These are phyloP conservation scores for Phialophora expanda DNA, from an alignment of 2,329 filamentous ascomycete species.

Conservation along the genomic window DNA sequence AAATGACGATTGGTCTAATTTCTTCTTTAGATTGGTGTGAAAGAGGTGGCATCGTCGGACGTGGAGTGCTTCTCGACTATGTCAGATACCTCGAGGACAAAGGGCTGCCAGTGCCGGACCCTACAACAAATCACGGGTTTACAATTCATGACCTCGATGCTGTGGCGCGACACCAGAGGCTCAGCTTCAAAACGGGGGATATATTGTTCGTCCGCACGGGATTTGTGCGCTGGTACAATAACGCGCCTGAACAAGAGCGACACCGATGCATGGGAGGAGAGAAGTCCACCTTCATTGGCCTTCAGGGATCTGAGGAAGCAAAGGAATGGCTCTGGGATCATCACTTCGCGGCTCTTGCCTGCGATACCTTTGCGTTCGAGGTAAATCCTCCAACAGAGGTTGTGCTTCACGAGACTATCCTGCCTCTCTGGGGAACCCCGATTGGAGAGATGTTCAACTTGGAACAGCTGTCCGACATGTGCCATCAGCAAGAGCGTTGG, in stretches of 20 bases:
- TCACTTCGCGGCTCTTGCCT: background rate
- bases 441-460: background rate
- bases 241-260: background rate
- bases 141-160: background rate
- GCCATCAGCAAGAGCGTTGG: background rate
- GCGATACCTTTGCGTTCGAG: background rate
- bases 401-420: background rate
- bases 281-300: constrained; percentile 23
- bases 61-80: constrained; percentile 1
- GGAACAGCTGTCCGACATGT: constrained; percentile 1
- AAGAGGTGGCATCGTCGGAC: constrained; percentile 38
- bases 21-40: background rate
- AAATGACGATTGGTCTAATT: background rate
- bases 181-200: background rate
- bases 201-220: background rate
- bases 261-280: constrained; percentile 26
- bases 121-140: background rate
- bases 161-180: background rate
- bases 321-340: background rate
- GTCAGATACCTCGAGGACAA: background rate
- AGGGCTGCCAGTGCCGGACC: background rate
- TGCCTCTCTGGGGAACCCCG: background rate
- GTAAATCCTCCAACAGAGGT: background rate
- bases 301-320: background rate
- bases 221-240: background rate